These are phyloP conservation scores for Xylariomycetidae sp. DNA, from an alignment of 2,329 filamentous ascomycete species.

Conservation along the genomic window DNA sequence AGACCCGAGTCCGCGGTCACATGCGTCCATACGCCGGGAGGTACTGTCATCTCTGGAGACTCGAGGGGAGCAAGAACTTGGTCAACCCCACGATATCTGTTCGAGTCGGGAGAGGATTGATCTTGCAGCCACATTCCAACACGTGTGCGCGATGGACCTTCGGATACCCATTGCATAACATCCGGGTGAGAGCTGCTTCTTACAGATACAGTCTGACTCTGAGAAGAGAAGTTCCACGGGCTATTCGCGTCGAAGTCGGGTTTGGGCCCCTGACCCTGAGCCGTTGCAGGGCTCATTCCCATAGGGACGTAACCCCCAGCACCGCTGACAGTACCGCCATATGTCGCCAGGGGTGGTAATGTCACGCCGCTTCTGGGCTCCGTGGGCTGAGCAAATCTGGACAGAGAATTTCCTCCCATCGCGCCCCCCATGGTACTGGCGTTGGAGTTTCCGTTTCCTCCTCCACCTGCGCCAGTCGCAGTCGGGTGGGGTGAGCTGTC, in stretches of 20 bases:
- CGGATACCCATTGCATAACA: conserved; percentile 40
- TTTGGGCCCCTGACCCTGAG: conserved; percentile 27
- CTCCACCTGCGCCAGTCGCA: too few relatives aligned
- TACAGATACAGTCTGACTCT: conserved; percentile 42
- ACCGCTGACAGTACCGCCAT: conserved; percentile 11
- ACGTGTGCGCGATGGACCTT: conserved; percentile 38
- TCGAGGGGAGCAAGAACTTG: conserved; percentile 44
- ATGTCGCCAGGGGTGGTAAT: conserved; percentile 23
- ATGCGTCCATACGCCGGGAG: conserved; percentile 52
- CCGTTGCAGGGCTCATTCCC: conserved; percentile 27
- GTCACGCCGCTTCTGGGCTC: conserved; percentile 21
- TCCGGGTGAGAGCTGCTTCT: conserved; percentile 44
- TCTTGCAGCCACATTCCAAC: conserved; percentile 48
- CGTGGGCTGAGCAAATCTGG: conserved; percentile 22
- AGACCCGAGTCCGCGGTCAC: conserved; percentile 55
- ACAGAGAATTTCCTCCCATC: neutral
- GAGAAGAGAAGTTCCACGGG: conserved; percentile 44
- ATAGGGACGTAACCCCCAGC: conserved; percentile 23
- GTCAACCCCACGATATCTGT: conserved; percentile 38
- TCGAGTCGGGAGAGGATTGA: conserved; percentile 26
- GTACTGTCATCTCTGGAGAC: conserved; percentile 37
- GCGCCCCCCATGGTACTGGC: conserved; percentile 18
- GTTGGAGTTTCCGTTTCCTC: conserved; percentile 26
- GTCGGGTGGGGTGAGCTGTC: too few relatives aligned
- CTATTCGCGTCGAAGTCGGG: conserved; percentile 40